Conservation (phyloP, 257 asterid genomes). For the Ajuga chamaepitys region DNA sequence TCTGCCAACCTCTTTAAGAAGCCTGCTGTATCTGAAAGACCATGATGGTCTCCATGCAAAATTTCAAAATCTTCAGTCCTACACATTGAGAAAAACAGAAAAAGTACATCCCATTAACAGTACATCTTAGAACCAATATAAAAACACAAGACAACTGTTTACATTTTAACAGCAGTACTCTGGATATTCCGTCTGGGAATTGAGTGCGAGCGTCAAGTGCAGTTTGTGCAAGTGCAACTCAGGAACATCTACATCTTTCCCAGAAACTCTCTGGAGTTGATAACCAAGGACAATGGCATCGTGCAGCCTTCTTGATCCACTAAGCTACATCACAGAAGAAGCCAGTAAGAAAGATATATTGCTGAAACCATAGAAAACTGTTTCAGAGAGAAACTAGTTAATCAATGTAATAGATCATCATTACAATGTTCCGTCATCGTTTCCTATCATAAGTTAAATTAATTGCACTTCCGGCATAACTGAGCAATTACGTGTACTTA, state of each 20-base stretch:
- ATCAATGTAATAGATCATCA: background rate
- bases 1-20: constrained; percentile 51
- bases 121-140: constrained; percentile 3
- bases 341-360: background rate
- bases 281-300: constrained; percentile 76
- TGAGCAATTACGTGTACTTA: background rate
- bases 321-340: constrained; percentile 29
- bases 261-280: constrained; percentile 58
- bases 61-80: constrained; percentile 49
- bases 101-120: background rate
- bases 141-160: constrained; percentile 19
- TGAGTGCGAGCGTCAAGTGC: no score
- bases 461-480: background rate
- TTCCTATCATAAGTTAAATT: no score
- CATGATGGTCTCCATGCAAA: constrained; percentile 63
- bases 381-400: constrained; percentile 3
- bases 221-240: constrained; percentile 40
- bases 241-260: constrained; percentile 55
- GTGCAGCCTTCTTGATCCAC: constrained; percentile 64
- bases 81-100: constrained; percentile 8
- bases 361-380: background rate
- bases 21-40: constrained; percentile 51
- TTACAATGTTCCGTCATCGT: background rate
- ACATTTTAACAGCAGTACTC: constrained; percentile 25
- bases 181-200: constrained; percentile 20